Evolutionary conservation across 2,329 filamentous ascomycete genomes (phyloP).

Genomic region (Dissoconium aciculare): DNA sequence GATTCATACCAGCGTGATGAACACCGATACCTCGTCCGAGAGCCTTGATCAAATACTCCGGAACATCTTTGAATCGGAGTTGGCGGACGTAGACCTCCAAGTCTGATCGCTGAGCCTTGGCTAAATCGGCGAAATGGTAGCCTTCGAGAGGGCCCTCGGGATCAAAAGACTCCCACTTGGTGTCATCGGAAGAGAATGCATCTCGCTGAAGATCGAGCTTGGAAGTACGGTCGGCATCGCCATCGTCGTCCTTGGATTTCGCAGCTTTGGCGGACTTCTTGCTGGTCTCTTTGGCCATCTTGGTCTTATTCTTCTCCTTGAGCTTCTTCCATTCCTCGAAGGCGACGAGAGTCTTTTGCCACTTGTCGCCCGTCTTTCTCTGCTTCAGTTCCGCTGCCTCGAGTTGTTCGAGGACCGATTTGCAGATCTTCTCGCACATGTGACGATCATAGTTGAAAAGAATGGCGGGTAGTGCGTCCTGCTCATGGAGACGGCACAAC

Average conservation of each 20-base stretch:
- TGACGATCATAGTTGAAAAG: constrained; percentile 62
- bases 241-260: constrained; percentile 24
- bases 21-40: constrained; percentile 56
- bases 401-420: constrained; percentile 38
- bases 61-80: constrained; percentile 37
- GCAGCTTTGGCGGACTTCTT: constrained; percentile 25
- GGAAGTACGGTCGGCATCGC: constrained; percentile 34
- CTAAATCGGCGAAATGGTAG: constrained; percentile 52
- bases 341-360: constrained; percentile 44
- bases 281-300: constrained; percentile 27
- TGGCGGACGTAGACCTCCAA: constrained; percentile 40
- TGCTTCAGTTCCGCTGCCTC: constrained; percentile 40
- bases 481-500: constrained; percentile 44
- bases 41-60: constrained; percentile 42
- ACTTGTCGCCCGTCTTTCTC: constrained; percentile 42
- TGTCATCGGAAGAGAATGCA: constrained; percentile 39
- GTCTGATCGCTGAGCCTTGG: constrained; percentile 43
- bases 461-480: constrained; percentile 55
- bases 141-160: constrained; percentile 47
- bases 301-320: constrained; percentile 26
- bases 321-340: constrained; percentile 44
- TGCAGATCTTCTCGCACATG: constrained; percentile 46
- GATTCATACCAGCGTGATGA: constrained; percentile 68
- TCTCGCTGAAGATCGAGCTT: constrained; percentile 46
- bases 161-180: constrained; percentile 50